These are phyloP conservation scores for Mycosarcoma mackinlayi DNA, from an alignment of 1,284 basidiomycete genomes.

Conservation along the genomic window DNA sequence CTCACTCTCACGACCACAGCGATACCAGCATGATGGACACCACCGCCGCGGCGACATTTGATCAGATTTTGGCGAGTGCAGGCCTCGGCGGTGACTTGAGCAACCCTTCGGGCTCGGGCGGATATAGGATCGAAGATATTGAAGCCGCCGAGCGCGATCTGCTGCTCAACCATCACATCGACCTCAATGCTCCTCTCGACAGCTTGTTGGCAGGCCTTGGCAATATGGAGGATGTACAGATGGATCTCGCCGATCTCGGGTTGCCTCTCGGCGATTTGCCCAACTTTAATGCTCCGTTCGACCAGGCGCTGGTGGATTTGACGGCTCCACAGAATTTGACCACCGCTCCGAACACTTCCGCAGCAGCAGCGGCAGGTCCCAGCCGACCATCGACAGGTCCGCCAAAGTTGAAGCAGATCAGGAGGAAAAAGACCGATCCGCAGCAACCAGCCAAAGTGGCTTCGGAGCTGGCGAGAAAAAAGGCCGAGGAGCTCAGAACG, in stretches of 20 bases:
- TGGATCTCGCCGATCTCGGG: constrained; percentile 42
- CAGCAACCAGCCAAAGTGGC: constrained; percentile 38
- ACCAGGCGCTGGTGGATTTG: constrained; percentile 22
- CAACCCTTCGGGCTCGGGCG: constrained; percentile 17
- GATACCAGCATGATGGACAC: constrained; percentile 17
- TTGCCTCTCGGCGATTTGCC: constrained; percentile 29
- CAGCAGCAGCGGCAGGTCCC: constrained; percentile 18
- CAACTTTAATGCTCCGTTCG: constrained; percentile 50
- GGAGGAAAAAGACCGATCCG: constrained; percentile 44
- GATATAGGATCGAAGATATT: constrained; percentile 50
- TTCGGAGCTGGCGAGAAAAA: constrained; percentile 41
- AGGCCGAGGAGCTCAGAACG: constrained; percentile 41
- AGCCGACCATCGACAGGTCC: constrained; percentile 18
- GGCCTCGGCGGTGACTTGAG: constrained; percentile 14
- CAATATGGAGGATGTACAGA: constrained; percentile 47
- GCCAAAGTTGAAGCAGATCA: constrained; percentile 37
- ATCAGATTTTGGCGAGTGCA: constrained; percentile 40
- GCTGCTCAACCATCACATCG: constrained; percentile 46
- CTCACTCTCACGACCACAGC: no score
- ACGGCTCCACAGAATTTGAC: constrained; percentile 1
- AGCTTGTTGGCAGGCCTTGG: constrained; percentile 48
- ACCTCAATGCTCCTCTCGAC: constrained; percentile 53
- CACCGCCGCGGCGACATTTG: constrained; percentile 20
- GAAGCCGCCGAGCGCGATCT: constrained; percentile 53
- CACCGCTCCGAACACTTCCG: background rate